Evolutionary conservation across 768 basidiomycete species (phyloP).

Genomic region (Tylopilus vinaceipallidus): DNA sequence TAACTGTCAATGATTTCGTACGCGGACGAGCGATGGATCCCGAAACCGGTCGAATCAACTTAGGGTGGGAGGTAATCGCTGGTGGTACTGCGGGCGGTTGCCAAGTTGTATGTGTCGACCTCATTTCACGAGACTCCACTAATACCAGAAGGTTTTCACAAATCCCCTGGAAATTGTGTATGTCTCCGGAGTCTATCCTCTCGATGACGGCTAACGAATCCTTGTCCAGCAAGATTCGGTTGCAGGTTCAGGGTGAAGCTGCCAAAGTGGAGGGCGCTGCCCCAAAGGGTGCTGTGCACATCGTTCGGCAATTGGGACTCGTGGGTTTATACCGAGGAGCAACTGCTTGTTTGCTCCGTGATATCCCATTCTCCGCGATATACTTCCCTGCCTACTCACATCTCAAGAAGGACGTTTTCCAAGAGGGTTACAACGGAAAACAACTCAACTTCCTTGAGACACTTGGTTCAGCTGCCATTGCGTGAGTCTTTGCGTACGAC

Average conservation of each 20-base stretch:
- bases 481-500: constrained; percentile 48
- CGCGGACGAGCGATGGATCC: constrained; percentile 85
- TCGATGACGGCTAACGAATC: neutral
- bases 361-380: constrained; percentile 96
- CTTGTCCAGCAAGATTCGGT: constrained; percentile 74
- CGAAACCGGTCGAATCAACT: constrained; percentile 89
- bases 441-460: constrained; percentile 89
- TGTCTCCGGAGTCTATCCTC: constrained; percentile 21
- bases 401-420: constrained; percentile 90
- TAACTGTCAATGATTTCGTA: constrained; percentile 93
- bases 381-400: constrained; percentile 89
- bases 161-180: constrained; percentile 97
- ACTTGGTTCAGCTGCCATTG: constrained; percentile 74
- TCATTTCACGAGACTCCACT: constrained; percentile 14
- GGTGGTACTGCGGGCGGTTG: constrained; percentile 94
- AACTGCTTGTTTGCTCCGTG: constrained; percentile 88
- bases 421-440: constrained; percentile 95
- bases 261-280: constrained; percentile 80
- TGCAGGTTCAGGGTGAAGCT: constrained; percentile 95
- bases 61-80: constrained; percentile 89
- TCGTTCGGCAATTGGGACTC: constrained; percentile 89
- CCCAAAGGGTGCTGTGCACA: constrained; percentile 86
- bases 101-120: constrained; percentile 78
- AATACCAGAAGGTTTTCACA: constrained; percentile 74
- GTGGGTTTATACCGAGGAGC: constrained; percentile 93